Percentiles rank a stretch among this genome's conserved stretches.
These are phyloP conservation scores for Triticum monococcum DNA, from an alignment of 176 grass and related monocot species.

Conservation along the genomic window DNA sequence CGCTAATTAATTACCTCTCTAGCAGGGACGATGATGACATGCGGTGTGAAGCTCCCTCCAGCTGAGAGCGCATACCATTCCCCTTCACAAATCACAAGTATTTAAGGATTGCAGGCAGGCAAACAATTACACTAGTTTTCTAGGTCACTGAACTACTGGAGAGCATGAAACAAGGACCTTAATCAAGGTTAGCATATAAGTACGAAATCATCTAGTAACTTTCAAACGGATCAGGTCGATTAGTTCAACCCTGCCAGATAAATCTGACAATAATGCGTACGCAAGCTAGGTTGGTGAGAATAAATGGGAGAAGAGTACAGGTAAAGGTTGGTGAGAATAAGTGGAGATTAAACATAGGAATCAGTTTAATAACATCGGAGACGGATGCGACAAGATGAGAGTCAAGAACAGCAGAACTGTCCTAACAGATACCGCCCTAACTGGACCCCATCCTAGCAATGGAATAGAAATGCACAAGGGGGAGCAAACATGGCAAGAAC, in stretches of 20 bases:
- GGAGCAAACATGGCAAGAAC: conserved; percentile 25
- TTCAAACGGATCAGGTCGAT: not conserved
- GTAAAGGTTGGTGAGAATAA: conserved; percentile 5
- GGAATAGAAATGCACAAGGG: conserved; percentile 32
- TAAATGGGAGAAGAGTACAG: not conserved
- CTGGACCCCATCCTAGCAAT: conserved; percentile 28
- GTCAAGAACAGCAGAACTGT: conserved; percentile 16
- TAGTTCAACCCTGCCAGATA: not conserved
- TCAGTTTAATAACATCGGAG: not conserved
- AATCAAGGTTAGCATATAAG: not conserved
- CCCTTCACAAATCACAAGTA: conserved; percentile 53
- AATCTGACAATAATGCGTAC: not conserved
- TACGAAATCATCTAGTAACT: not conserved
- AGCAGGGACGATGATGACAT: conserved; percentile 78
- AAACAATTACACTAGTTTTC: not conserved
- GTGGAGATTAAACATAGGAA: not conserved
- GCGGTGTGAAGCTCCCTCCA: conserved; percentile 93
- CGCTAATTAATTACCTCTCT: conserved; percentile 60
- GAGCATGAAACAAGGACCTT: not conserved
- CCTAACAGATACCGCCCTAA: not conserved
- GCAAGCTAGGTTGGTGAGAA: not conserved
- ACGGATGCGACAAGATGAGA: conserved; percentile 18
- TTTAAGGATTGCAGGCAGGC: not conserved
- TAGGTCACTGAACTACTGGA: not conserved
- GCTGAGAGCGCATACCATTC: conserved; percentile 90